Conservation (phyloP, 2,329 filamentous ascomycete species). For the Cryphonectria naterciae region DNA sequence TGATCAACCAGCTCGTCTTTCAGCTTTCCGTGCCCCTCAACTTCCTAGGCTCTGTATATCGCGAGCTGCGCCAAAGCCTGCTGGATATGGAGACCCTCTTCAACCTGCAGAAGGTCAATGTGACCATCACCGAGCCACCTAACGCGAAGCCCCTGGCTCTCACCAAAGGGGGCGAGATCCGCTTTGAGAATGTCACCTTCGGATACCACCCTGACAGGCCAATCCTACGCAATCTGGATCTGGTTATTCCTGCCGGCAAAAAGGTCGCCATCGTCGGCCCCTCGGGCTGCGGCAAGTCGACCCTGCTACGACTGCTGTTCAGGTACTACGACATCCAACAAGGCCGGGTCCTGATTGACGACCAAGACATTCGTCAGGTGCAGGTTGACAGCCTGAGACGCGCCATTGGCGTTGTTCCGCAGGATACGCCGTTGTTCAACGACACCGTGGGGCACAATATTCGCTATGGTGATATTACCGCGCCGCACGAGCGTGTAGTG, state of each 20-base stretch:
- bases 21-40: constrained; percentile 96
- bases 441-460: constrained; percentile 97
- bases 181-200: constrained; percentile 89
- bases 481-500: constrained; percentile 71
- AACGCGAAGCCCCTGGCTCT: constrained; percentile 75
- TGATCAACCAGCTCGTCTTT: constrained; percentile 99
- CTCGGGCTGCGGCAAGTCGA: constrained; percentile 95
- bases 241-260: constrained; percentile 93
- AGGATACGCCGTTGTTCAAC: constrained; percentile 97
- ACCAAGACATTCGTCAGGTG: constrained; percentile 86
- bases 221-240: constrained; percentile 80
- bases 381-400: constrained; percentile 80
- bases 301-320: constrained; percentile 87
- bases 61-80: constrained; percentile 90
- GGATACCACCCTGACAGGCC: constrained; percentile 86
- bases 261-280: constrained; percentile 96
- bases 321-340: constrained; percentile 88
- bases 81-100: constrained; percentile 99
- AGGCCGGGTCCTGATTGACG: constrained; percentile 88
- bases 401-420: constrained; percentile 92
- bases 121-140: constrained; percentile 77
- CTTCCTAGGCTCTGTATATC: constrained; percentile 97
- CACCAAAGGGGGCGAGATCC: constrained; percentile 81
- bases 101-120: constrained; percentile 94
- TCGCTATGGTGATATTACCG: constrained; percentile 82